These are phyloP conservation scores for Lasiodiplodia citricola DNA, from an alignment of 2,329 filamentous ascomycete species.

Conservation along the genomic window DNA sequence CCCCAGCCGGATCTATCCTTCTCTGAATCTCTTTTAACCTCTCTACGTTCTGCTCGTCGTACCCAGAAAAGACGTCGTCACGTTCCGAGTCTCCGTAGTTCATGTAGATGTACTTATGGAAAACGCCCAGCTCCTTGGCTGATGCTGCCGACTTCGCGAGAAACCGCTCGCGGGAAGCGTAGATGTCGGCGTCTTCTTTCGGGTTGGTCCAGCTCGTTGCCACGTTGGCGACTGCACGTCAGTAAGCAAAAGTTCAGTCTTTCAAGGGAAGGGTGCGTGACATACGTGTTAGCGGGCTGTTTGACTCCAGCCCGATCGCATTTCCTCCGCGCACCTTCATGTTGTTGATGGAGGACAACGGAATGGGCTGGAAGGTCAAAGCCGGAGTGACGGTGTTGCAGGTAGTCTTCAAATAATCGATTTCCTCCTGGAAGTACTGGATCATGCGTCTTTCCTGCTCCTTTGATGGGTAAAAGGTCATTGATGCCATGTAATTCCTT, in stretches of 20 bases:
- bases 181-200: not conserved
- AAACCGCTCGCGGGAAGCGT: not conserved
- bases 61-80: conserved; percentile 32
- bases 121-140: not conserved
- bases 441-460: conserved; percentile 3
- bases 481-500: conserved; percentile 17
- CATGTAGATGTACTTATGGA: conserved; percentile 20
- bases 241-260: not conserved
- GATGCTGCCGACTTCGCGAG: not conserved
- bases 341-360: not conserved
- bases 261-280: not conserved
- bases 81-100: conserved; percentile 12
- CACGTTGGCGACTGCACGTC: not conserved
- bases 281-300: conserved; percentile 2
- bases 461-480: not conserved
- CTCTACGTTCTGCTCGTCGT: conserved; percentile 30
- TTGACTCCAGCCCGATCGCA: conserved; percentile 4
- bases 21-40: conserved; percentile 24
- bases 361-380: conserved; percentile 13
- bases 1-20: conserved; percentile 30
- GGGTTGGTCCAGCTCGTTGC: not conserved
- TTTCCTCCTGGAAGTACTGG: conserved; percentile 6
- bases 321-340: conserved; percentile 3
- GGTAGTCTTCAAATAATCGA: not conserved
- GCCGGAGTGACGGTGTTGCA: not conserved